These are phyloP conservation scores for Talaromyces sp. DNA, from an alignment of 2,329 filamentous ascomycete species.

Conservation along the genomic window DNA sequence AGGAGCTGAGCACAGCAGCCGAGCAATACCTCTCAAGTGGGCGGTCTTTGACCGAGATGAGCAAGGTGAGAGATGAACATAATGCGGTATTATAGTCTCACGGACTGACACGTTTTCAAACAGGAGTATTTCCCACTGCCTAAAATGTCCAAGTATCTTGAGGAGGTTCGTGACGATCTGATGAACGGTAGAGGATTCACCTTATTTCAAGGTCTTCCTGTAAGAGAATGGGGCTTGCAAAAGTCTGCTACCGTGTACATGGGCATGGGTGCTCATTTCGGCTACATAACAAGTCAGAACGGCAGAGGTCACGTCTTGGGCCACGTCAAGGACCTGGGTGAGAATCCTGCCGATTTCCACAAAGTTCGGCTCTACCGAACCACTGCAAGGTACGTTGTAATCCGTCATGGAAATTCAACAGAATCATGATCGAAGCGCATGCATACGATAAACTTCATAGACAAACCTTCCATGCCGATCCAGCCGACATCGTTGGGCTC, in stretches of 20 bases:
- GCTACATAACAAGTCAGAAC: conserved; percentile 87
- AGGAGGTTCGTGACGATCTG: conserved; percentile 60
- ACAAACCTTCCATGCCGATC: background rate
- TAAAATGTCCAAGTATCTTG: background rate
- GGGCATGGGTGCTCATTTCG: conserved; percentile 79
- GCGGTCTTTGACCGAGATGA: background rate
- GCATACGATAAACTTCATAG: background rate
- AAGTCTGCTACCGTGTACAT: conserved; percentile 89
- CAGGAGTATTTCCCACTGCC: background rate
- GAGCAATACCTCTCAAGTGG: background rate
- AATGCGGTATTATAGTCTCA: background rate
- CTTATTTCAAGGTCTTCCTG: conserved; percentile 82
- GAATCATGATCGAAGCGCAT: background rate
- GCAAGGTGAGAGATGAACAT: background rate
- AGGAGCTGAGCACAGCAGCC: background rate
- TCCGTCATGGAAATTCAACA: background rate
- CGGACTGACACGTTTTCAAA: background rate
- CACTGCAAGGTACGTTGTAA: conserved; percentile 59
- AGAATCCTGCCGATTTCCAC: conserved; percentile 77
- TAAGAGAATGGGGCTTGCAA: conserved; percentile 69
- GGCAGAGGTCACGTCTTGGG: conserved; percentile 79
- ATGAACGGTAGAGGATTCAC: conserved; percentile 86
- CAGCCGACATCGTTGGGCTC: background rate
- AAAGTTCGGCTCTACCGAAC: conserved; percentile 88
- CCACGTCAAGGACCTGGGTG: conserved; percentile 85